phyloP scores from a whole-genome alignment of 805 yeast genomes.

The Ogataea dorogensis region DNA sequence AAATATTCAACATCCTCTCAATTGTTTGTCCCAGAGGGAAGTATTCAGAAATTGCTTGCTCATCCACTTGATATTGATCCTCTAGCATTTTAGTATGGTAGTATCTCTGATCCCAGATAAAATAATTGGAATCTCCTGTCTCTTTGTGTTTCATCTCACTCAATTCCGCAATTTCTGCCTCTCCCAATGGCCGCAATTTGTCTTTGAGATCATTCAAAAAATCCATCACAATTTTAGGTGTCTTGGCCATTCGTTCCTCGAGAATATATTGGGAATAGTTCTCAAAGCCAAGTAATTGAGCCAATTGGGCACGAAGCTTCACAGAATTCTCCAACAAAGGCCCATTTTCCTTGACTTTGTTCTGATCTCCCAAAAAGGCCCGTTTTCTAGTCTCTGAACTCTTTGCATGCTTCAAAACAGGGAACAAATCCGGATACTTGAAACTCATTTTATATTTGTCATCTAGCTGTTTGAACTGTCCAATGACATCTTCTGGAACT shows the following conservation, averaged over 20 bases:
- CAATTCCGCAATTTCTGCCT: constrained; percentile 43
- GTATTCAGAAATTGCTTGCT: constrained; percentile 68
- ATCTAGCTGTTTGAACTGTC: constrained; percentile 49
- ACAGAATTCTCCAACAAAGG: constrained; percentile 59
- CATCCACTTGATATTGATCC: constrained; percentile 68
- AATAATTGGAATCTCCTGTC: constrained; percentile 42
- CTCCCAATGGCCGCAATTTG: constrained; percentile 60
- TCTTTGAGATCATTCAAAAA: constrained; percentile 62
- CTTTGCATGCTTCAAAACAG: constrained; percentile 72
- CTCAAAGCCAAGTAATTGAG: constrained; percentile 62
- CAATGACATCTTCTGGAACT: constrained; percentile 62
- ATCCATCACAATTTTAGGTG: constrained; percentile 52
- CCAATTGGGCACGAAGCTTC: constrained; percentile 57
- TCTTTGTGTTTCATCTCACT: constrained; percentile 52
- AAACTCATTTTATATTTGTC: constrained; percentile 62
- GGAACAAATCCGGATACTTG: constrained; percentile 78
- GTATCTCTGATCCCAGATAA: constrained; percentile 73
- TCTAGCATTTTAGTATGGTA: constrained; percentile 67
- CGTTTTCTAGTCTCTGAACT: constrained; percentile 60
- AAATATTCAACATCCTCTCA: constrained; percentile 65
- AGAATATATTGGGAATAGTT: constrained; percentile 68
- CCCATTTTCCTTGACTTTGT: constrained; percentile 64
- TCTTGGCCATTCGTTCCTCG: constrained; percentile 81
- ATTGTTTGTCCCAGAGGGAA: constrained; percentile 74
- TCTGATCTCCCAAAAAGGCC: constrained; percentile 67